A percentile compares a stretch with the other conserved stretches of the same genome.
Conservation (phyloP, 179 eudicot genomes). For the Patellifolia procumbens region DNA sequence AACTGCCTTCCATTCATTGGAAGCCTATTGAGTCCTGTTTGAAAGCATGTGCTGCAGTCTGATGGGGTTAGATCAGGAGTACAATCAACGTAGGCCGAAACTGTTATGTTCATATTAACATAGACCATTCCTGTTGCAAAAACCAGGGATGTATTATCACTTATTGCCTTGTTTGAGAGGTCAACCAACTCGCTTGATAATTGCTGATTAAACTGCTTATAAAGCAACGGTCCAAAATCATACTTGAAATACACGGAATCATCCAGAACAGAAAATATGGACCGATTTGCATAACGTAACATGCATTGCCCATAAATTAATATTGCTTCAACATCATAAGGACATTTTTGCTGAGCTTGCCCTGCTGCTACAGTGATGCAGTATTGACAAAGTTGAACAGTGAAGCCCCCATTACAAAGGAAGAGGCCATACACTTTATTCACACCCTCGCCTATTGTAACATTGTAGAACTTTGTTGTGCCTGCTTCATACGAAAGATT, state of each 20-base stretch:
- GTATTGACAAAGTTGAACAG: constrained; percentile 14
- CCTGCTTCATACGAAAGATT: constrained; percentile 19
- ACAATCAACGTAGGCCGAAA: constrained; percentile 19
- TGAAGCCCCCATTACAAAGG: constrained; percentile 14
- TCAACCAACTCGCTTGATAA: constrained; percentile 14
- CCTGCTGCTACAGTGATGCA: constrained; percentile 23
- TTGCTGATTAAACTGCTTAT: constrained; percentile 21
- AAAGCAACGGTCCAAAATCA: constrained; percentile 13
- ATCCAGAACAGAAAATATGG: constrained; percentile 16
- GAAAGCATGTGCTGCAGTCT: constrained; percentile 19
- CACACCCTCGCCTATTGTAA: constrained; percentile 11
- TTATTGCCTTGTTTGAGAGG: constrained; percentile 10
- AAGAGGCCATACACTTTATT: constrained; percentile 23
- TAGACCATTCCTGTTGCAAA: constrained; percentile 10
- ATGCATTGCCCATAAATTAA: constrained; percentile 23
- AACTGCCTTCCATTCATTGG: constrained; percentile 20
- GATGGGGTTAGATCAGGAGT: constrained; percentile 20
- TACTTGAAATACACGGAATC: constrained; percentile 1
- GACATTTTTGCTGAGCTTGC: constrained; percentile 21
- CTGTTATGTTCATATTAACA: not conserved
- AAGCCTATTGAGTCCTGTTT: constrained; percentile 15
- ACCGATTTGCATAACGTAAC: constrained; percentile 23
- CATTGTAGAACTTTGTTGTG: constrained; percentile 9
- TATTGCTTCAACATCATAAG: constrained; percentile 9
- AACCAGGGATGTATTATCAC: constrained; percentile 13